Conservation (phyloP, 2,329 filamentous ascomycete genomes). For the Trichoderma cornu-damae region DNA sequence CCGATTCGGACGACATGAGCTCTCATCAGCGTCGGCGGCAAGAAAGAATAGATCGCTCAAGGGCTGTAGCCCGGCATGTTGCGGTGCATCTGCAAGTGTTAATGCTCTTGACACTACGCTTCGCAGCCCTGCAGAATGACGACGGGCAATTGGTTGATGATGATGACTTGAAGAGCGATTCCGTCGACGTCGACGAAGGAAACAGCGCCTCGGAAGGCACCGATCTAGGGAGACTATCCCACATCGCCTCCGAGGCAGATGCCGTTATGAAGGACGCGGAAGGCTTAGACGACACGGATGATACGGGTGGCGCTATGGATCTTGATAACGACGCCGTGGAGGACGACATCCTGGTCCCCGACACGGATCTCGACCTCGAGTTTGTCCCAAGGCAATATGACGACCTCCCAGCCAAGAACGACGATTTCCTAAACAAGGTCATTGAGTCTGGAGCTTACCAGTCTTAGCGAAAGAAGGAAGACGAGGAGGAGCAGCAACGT, state of each 20-base stretch:
- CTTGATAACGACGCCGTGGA: not conserved
- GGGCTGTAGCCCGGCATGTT: slow-evolving; percentile 6
- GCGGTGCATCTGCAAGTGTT: slow-evolving; percentile 17
- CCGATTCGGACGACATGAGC: not conserved
- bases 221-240: not conserved
- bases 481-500: not conserved
- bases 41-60: not conserved
- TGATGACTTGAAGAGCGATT: slow-evolving; percentile 10
- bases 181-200: slow-evolving; percentile 3
- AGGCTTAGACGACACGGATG: too few species aligned
- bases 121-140: not conserved
- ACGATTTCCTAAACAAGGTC: not conserved
- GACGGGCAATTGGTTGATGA: not conserved
- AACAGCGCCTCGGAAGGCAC: not conserved
- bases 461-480: not conserved
- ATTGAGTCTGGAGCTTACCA: slow-evolving; percentile 5
- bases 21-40: not conserved
- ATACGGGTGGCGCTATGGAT: not conserved
- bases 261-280: not conserved
- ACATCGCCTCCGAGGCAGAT: not conserved
- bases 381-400: not conserved
- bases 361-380: not conserved
- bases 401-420: not conserved
- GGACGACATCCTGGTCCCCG: not conserved
- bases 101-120: slow-evolving; percentile 16